phyloP scores from a whole-genome alignment of 331 rosid genomes.

The Rhamnella rubrinervis region DNA sequence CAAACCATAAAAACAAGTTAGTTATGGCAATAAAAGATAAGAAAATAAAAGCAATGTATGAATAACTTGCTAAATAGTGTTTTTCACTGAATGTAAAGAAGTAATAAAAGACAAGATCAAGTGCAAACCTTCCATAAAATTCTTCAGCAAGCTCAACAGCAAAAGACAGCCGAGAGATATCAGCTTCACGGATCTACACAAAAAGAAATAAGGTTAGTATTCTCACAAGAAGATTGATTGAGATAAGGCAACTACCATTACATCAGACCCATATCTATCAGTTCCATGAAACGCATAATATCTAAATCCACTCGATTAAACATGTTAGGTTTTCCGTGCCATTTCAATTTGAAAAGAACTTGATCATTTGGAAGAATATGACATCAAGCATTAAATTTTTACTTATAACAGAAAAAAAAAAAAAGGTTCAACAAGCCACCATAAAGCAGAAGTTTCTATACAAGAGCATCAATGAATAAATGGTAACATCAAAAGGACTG shows the following conservation, averaged over 20 bases:
- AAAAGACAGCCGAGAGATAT: slow-evolving; percentile 89
- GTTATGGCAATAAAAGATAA: slow-evolving; percentile 21
- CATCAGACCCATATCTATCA: neutral
- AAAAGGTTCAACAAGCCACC: too few relatives aligned
- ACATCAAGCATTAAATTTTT: too few relatives aligned
- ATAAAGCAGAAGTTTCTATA: too few relatives aligned
- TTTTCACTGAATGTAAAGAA: neutral
- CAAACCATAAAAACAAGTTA: slow-evolving; percentile 38
- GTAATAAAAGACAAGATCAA: slow-evolving; percentile 6
- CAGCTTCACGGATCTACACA: slow-evolving; percentile 94
- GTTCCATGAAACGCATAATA: neutral
- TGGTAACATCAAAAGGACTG: slow-evolving; percentile 9
- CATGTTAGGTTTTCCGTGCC: too few relatives aligned
- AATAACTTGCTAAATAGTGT: neutral
- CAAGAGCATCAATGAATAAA: slow-evolving; percentile 10
- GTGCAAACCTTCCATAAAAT: slow-evolving; percentile 89
- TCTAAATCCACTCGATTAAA: too few relatives aligned
- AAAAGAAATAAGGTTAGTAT: slow-evolving; percentile 28
- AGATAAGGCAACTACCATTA: slow-evolving; percentile 4
- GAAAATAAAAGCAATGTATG: neutral
- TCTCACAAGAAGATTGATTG: neutral
- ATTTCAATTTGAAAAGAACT: too few relatives aligned
- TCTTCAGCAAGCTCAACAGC: slow-evolving; percentile 99
- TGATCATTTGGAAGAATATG: too few relatives aligned
- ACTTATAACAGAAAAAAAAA: too few relatives aligned